phyloP scores from a whole-genome alignment of 75 land plant genomes.

The Gnetum montanum region DNA sequence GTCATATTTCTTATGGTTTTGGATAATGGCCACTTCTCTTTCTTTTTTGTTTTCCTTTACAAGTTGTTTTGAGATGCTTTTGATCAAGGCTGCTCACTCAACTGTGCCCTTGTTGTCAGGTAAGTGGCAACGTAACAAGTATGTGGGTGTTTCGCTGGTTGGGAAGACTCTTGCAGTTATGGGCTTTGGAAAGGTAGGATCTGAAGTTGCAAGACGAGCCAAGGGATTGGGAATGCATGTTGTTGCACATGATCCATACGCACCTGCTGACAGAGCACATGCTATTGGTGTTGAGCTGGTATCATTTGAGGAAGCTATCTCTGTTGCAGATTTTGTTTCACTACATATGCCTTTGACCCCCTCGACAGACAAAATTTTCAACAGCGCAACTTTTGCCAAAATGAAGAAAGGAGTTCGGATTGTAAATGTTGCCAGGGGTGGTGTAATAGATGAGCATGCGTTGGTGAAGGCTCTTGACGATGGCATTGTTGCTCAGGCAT shows the following conservation, averaged over 20 bases:
- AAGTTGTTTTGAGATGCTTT: too few species aligned
- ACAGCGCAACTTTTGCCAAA: conserved; percentile 42
- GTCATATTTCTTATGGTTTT: background rate
- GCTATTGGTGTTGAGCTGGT: conserved; percentile 61
- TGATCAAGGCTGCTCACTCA: too few species aligned
- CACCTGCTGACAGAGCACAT: conserved; percentile 53
- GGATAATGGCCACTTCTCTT: too few species aligned
- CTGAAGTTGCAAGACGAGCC: conserved; percentile 63
- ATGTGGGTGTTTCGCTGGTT: conserved; percentile 54
- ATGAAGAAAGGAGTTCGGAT: conserved; percentile 62
- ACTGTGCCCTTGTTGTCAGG: conserved; percentile 33
- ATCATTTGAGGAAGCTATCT: conserved; percentile 52
- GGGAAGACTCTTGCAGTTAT: conserved; percentile 53
- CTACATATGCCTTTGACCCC: conserved; percentile 65
- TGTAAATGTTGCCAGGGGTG: conserved; percentile 62
- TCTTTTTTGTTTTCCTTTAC: too few species aligned
- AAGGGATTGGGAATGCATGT: conserved; percentile 65
- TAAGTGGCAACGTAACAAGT: conserved; percentile 58
- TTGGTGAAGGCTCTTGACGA: conserved; percentile 47
- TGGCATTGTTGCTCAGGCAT: conserved; percentile 69
- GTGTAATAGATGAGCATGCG: conserved; percentile 68
- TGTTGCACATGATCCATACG: conserved; percentile 65
- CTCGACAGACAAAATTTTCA: conserved; percentile 48
- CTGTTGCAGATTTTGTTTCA: conserved; percentile 53
- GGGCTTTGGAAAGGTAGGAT: conserved; percentile 73